Percentiles rank a stretch among this genome's conserved stretches.
Evolutionary conservation across 192 early-diverging fungal genomes (phyloP).

Genomic region (Linnemannia zychae): DNA sequence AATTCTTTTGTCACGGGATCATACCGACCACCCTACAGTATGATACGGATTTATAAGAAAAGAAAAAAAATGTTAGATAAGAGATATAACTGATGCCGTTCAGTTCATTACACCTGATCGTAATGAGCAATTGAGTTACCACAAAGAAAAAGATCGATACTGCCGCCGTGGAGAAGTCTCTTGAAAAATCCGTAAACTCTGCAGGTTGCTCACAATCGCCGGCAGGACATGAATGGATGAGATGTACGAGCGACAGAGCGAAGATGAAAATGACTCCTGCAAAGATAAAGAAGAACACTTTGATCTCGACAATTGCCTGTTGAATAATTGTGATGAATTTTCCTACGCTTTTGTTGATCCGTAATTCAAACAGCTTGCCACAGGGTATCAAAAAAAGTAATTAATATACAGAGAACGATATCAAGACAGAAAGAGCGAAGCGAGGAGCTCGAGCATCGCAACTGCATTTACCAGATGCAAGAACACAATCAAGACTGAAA

Average conservation of each 20-base stretch:
- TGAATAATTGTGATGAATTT: constrained; percentile 40
- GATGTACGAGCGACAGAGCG: constrained; percentile 16
- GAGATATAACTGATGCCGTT: no score
- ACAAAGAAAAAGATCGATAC: not conserved
- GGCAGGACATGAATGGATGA: constrained; percentile 12
- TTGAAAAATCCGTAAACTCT: not conserved
- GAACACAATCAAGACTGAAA: constrained; percentile 22
- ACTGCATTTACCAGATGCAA: constrained; percentile 20
- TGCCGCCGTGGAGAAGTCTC: no score
- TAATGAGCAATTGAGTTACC: no score
- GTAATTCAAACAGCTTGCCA: constrained; percentile 21
- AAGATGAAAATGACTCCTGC: constrained; percentile 17
- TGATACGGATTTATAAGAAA: not conserved
- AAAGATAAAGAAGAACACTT: constrained; percentile 33
- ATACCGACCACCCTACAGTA: constrained; percentile 24
- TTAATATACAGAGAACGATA: not conserved
- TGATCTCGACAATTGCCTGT: constrained; percentile 22
- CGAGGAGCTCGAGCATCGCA: no score
- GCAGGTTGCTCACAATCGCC: no score
- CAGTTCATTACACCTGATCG: no score
- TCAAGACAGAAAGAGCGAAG: not conserved
- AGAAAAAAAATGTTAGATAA: not conserved
- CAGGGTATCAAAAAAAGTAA: not conserved
- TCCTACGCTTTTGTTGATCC: constrained; percentile 24
- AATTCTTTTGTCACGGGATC: constrained; percentile 10